Evolutionary conservation across 2,329 filamentous ascomycete species (phyloP).

Genomic region (Penicillium sp.): DNA sequence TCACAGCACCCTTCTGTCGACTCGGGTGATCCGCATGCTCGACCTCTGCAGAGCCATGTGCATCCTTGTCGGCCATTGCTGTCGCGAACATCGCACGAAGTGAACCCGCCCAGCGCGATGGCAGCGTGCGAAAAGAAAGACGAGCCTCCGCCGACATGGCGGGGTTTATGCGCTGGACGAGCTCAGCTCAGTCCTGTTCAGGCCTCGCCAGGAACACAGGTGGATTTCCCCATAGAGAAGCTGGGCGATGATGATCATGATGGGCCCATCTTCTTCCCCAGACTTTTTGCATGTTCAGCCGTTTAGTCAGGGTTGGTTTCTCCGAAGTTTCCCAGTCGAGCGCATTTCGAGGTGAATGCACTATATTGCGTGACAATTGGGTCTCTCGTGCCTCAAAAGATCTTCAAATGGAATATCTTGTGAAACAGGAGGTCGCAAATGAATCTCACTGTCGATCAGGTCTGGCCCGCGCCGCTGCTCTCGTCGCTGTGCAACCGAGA

Average conservation of each 20-base stretch:
- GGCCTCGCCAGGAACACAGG: neutral
- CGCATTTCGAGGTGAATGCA: neutral
- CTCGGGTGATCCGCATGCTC: slow-evolving; percentile 23
- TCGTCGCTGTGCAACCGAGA: slow-evolving; percentile 3
- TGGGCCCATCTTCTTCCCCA: slow-evolving; percentile 4
- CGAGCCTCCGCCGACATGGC: neutral
- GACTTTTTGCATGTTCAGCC: neutral
- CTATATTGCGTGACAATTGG: neutral
- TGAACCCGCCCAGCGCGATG: slow-evolving; percentile 7
- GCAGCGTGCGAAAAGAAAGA: neutral
- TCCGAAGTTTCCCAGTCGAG: slow-evolving; percentile 21
- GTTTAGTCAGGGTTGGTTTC: slow-evolving; percentile 14
- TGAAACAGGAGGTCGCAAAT: neutral
- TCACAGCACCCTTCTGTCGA: slow-evolving; percentile 24
- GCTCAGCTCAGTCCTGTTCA: neutral
- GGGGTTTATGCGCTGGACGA: slow-evolving; percentile 2
- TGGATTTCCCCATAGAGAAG: slow-evolving; percentile 20
- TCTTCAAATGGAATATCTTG: neutral
- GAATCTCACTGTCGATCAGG: neutral
- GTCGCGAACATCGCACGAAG: slow-evolving; percentile 1
- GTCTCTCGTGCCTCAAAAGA: too few species aligned
- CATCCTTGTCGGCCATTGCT: slow-evolving; percentile 13
- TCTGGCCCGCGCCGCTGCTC: neutral
- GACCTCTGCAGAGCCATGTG: slow-evolving; percentile 14
- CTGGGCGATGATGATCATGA: neutral